These are phyloP conservation scores for Grosmannia huntii DNA, from an alignment of 2,329 filamentous ascomycete genomes.

Conservation along the genomic window DNA sequence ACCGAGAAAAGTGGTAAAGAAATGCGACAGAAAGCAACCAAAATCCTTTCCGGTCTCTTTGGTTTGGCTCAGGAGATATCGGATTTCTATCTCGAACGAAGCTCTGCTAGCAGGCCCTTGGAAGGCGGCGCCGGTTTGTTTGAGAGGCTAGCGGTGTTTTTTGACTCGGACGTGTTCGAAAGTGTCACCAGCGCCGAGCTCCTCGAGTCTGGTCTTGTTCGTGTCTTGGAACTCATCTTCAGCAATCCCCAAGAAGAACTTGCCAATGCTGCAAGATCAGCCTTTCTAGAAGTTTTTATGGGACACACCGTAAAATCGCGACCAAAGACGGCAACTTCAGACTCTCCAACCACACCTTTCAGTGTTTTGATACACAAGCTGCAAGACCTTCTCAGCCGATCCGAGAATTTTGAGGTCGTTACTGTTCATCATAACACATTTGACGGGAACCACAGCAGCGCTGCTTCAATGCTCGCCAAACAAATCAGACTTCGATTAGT, in stretches of 20 bases:
- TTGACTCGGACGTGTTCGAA: constrained; percentile 77
- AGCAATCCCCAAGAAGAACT: constrained; percentile 52
- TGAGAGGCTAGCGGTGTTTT: constrained; percentile 63
- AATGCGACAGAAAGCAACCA: constrained; percentile 66
- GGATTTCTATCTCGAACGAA: constrained; percentile 50
- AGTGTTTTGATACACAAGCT: constrained; percentile 86
- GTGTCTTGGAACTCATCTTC: constrained; percentile 71
- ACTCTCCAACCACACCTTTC: constrained; percentile 70
- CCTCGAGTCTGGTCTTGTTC: constrained; percentile 79
- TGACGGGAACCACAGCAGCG: constrained; percentile 80
- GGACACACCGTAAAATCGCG: constrained; percentile 54
- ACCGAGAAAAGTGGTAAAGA: constrained; percentile 55
- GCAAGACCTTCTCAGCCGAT: constrained; percentile 88
- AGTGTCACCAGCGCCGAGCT: constrained; percentile 94
- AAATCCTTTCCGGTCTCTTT: constrained; percentile 63
- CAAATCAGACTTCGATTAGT: constrained; percentile 82
- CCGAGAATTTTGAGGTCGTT: constrained; percentile 94
- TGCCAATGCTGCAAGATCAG: constrained; percentile 57
- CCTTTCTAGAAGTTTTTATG: constrained; percentile 92
- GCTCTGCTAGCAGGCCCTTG: constrained; percentile 28
- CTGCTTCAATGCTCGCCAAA: constrained; percentile 91
- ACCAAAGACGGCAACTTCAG: constrained; percentile 48
- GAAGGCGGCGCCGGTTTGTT: constrained; percentile 56
- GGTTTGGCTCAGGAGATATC: constrained; percentile 60
- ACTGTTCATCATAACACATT: constrained; percentile 89